These are phyloP conservation scores for Pyrenophora seminiperda DNA, from an alignment of 2,329 filamentous ascomycete genomes.

Conservation along the genomic window DNA sequence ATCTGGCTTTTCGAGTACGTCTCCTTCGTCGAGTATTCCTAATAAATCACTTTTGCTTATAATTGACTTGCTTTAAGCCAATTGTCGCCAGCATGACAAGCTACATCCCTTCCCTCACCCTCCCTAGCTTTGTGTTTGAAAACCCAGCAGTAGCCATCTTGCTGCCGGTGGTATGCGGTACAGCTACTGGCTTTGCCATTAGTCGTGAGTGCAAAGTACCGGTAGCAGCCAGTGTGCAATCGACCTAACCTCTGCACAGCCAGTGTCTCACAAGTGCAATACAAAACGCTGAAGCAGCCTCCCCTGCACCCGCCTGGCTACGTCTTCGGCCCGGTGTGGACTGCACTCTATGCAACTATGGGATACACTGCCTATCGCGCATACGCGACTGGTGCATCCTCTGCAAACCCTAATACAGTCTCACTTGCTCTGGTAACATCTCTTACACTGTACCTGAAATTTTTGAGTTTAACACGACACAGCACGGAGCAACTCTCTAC, in stretches of 20 bases:
- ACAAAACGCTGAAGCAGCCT: constrained; percentile 69
- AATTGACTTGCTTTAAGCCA: too few relatives aligned
- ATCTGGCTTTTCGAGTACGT: too few relatives aligned
- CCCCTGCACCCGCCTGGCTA: constrained; percentile 62
- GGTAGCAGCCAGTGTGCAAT: not conserved
- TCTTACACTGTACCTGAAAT: not conserved
- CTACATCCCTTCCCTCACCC: constrained; percentile 76
- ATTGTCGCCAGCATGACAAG: constrained; percentile 68
- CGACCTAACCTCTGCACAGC: constrained; percentile 13
- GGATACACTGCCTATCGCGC: constrained; percentile 87
- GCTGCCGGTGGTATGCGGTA: constrained; percentile 74
- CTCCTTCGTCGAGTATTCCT: not conserved
- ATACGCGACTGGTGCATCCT: constrained; percentile 65
- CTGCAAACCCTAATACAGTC: constrained; percentile 56
- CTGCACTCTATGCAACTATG: constrained; percentile 70
- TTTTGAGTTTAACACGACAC: constrained; percentile 6
- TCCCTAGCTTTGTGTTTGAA: constrained; percentile 73
- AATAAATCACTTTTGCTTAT: too few relatives aligned
- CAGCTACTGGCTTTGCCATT: constrained; percentile 72
- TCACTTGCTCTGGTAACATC: constrained; percentile 59
- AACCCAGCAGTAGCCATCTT: constrained; percentile 75
- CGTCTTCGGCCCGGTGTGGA: constrained; percentile 66
- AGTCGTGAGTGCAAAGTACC: constrained; percentile 59
- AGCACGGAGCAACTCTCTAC: constrained; percentile 77
- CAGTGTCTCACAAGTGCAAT: constrained; percentile 59